Base-by-base conservation (phyloP, 2,329 filamentous ascomycete genomes). In the Penicillium verrucosum region DNA sequence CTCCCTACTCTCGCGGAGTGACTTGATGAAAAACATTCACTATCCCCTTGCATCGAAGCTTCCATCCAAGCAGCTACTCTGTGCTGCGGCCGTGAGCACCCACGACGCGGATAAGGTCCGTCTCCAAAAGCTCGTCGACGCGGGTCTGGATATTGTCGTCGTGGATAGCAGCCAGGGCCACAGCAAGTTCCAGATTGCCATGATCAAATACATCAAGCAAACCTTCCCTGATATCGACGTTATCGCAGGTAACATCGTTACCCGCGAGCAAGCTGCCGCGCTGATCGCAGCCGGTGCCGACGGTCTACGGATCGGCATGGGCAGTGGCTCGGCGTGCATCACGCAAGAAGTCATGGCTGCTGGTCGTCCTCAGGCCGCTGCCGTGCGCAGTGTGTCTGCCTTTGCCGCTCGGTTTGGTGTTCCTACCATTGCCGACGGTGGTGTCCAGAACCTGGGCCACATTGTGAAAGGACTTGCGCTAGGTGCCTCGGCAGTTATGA, bases 261-360 rank as follows among this genome's bases (percentile, higher is more conserved):
- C 94, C 57, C 88, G 93, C 51, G 93, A 97, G 75, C 94, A 99
- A 81, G 94, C 94, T 65, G 94, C 94, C 48, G 81, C 84, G 60
- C 81, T 99, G 65, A 97, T 99, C 70, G 90, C 89, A 60, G 94
- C 93, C 64, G 94, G 94, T 73, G 93, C 90, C 56, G 94, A 99
- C 73, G 94, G 94, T 75, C 85, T 99, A 66, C 90, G 94, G 73
- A 99, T 99, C 72, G 94, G 94, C 73, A 99, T 99, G 94, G 94
- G 94, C 65, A 96, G 91, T 73, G 94, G 94, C 72, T 96, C 90
- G 71, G 94, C 94, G 71, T 99, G 95, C 78, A 99, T 99, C 69
- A 99, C 94, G 52, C 94, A 99, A 78, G 95, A 99, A 80, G 95
- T 99, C 73, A 99, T 99, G 94, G 94, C 94, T 65, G 93, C 97